Conservation (phyloP, 1,284 basidiomycete species). For the Xerocomus minutiporus region DNA sequence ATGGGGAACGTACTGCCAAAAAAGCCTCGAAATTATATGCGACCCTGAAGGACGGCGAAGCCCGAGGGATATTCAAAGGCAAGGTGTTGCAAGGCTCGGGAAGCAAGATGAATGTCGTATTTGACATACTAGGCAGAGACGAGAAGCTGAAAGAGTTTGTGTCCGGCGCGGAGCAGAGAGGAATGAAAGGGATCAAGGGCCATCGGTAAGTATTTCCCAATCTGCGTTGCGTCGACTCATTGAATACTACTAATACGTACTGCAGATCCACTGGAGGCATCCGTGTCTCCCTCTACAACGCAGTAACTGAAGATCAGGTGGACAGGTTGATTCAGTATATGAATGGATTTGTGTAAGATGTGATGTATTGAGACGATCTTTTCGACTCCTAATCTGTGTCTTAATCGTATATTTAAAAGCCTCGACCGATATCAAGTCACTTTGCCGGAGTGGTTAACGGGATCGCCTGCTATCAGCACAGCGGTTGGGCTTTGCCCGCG, state of each 20-base stretch:
- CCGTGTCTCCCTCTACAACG: slow-evolving; percentile 93
- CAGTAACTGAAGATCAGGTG: slow-evolving; percentile 75
- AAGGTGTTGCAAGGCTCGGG: slow-evolving; percentile 71
- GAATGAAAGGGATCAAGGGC: slow-evolving; percentile 85
- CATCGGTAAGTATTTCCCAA: slow-evolving; percentile 66
- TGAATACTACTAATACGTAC: slow-evolving; percentile 1
- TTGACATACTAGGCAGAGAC: slow-evolving; percentile 67
- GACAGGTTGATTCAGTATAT: slow-evolving; percentile 62
- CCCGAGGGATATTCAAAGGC: slow-evolving; percentile 58
- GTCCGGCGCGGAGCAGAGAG: slow-evolving; percentile 68
- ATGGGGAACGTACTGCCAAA: slow-evolving; percentile 61
- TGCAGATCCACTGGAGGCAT: slow-evolving; percentile 73
- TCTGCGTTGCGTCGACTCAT: background rate
- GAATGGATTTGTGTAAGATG: slow-evolving; percentile 43
- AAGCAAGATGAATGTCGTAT: slow-evolving; percentile 94
- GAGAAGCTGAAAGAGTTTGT: slow-evolving; percentile 72
- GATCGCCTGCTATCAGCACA: slow-evolving; percentile 76
- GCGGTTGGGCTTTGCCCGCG: slow-evolving; percentile 81
- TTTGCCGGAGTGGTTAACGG: slow-evolving; percentile 91
- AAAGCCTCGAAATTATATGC: slow-evolving; percentile 78
- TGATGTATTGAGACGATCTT: background rate
- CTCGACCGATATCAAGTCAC: slow-evolving; percentile 43
- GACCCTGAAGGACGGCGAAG: slow-evolving; percentile 67
- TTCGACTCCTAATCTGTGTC: too few species aligned
- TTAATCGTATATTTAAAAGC: background rate